Evolutionary conservation across 805 yeast species (phyloP).

Genomic region (Myxozyma mucilagina): DNA sequence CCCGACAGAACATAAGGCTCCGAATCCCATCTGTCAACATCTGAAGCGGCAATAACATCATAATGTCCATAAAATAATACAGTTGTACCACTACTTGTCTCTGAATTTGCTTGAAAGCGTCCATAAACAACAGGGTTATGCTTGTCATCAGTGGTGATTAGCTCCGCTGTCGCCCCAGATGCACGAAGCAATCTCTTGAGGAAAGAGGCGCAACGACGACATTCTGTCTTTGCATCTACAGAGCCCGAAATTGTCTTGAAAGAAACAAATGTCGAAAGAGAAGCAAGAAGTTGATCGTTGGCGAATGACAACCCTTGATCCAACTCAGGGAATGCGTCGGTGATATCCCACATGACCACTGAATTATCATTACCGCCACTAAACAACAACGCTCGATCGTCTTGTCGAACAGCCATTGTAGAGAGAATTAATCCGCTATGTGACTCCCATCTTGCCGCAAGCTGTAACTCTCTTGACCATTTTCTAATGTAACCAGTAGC

Average conservation of each 20-base stretch:
- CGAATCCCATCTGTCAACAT: slow-evolving; percentile 64
- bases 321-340: slow-evolving; percentile 16
- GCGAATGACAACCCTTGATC: slow-evolving; percentile 40
- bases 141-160: slow-evolving; percentile 72
- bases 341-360: slow-evolving; percentile 66
- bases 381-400: slow-evolving; percentile 50
- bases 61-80: slow-evolving; percentile 90
- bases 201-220: slow-evolving; percentile 82
- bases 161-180: slow-evolving; percentile 64
- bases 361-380: slow-evolving; percentile 73
- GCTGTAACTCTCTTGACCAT: slow-evolving; percentile 53
- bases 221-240: slow-evolving; percentile 67
- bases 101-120: slow-evolving; percentile 50
- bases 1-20: slow-evolving; percentile 78
- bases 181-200: slow-evolving; percentile 60
- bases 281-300: slow-evolving; percentile 63
- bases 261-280: slow-evolving; percentile 61
- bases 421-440: slow-evolving; percentile 61
- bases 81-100: slow-evolving; percentile 41
- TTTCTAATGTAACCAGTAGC: slow-evolving; percentile 52
- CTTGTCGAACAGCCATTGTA: slow-evolving; percentile 49
- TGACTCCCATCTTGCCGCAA: slow-evolving; percentile 51
- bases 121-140: slow-evolving; percentile 82
- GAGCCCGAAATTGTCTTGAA: slow-evolving; percentile 76
- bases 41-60: slow-evolving; percentile 83